Conservation (phyloP, 2,329 filamentous ascomycete genomes). For the Fusarium devonianum region DNA sequence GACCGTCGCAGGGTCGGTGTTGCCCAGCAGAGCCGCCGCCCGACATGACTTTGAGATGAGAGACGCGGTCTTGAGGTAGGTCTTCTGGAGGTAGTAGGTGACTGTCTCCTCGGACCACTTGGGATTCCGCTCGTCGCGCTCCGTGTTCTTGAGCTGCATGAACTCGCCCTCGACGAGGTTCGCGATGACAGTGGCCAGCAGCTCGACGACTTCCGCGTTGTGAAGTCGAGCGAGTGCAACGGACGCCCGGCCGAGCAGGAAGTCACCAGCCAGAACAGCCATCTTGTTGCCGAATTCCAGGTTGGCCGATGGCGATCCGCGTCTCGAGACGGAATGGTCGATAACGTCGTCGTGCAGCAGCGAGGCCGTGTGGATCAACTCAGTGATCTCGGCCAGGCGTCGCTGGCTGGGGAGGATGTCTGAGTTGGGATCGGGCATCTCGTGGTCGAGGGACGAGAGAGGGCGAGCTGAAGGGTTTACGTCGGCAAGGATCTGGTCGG, state of each 20-base stretch:
- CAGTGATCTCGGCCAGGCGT: conserved; percentile 92
- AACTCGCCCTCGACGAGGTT: conserved; percentile 99
- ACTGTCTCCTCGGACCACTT: conserved; percentile 88
- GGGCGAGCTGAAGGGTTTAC: conserved; percentile 72
- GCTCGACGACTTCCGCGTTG: conserved; percentile 92
- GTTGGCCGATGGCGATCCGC: conserved; percentile 87
- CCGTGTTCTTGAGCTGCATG: conserved; percentile 99
- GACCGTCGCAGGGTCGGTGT: conserved; percentile 77
- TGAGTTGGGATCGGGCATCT: conserved; percentile 52
- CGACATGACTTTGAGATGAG: conserved; percentile 96
- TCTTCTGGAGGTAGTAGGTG: conserved; percentile 96
- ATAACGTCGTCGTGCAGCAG: conserved; percentile 98
- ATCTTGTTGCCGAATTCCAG: conserved; percentile 98
- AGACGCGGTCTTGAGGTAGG: conserved; percentile 95
- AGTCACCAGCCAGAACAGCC: conserved; percentile 97
- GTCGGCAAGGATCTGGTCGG: conserved; percentile 72
- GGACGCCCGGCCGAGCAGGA: conserved; percentile 89
- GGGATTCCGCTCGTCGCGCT: conserved; percentile 83
- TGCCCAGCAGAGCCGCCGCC: conserved; percentile 84
- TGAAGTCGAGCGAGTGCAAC: conserved; percentile 89
- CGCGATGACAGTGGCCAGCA: conserved; percentile 94
- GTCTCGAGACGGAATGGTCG: conserved; percentile 85
- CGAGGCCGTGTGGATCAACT: conserved; percentile 96
- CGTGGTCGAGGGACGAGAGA: conserved; percentile 51
- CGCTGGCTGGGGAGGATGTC: conserved; percentile 92